These are phyloP conservation scores for Ganoderma leucocontextum DNA, from an alignment of 1,284 basidiomycete species.

Conservation along the genomic window DNA sequence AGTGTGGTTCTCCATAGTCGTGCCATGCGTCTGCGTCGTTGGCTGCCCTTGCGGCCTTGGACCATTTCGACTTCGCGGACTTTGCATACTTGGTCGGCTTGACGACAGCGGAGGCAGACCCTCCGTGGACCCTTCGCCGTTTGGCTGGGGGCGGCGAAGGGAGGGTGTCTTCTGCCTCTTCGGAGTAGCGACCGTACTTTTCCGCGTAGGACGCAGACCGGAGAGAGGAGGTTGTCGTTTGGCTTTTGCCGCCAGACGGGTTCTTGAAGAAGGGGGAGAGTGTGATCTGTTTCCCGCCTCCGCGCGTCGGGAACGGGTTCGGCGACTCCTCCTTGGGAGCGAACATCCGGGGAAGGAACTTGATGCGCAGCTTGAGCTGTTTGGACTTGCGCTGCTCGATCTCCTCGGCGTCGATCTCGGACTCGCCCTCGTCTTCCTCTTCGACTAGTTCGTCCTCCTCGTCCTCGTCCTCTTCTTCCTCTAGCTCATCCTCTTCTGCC, in stretches of 20 bases:
- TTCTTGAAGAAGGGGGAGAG: constrained; percentile 34
- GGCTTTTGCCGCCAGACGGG: constrained; percentile 28
- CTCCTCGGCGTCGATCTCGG: constrained; percentile 40
- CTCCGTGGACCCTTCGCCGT: constrained; percentile 30
- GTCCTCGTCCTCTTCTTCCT: constrained; percentile 28
- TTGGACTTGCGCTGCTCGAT: constrained; percentile 38
- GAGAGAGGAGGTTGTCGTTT: constrained; percentile 15
- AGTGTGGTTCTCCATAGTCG: constrained; percentile 20
- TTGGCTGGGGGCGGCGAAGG: constrained; percentile 32
- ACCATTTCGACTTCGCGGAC: not conserved
- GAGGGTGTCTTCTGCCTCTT: constrained; percentile 20
- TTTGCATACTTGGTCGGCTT: constrained; percentile 2
- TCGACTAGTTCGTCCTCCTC: constrained; percentile 21
- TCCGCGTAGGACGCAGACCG: constrained; percentile 26
- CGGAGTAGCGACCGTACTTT: constrained; percentile 24
- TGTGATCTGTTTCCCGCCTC: constrained; percentile 33
- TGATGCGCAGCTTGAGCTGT: constrained; percentile 51
- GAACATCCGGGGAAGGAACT: constrained; percentile 40
- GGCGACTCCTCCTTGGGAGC: constrained; percentile 21
- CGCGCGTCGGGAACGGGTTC: constrained; percentile 24
- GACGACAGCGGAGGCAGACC: not conserved
- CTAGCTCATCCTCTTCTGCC: constrained; percentile 9
- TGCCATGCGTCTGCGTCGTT: constrained; percentile 11
- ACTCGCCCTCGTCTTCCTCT: constrained; percentile 38
- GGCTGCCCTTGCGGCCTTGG: constrained; percentile 17